Evolutionary conservation across 1,139 yeast species (phyloP), one percentile per base, ranked within the genome.

Genomic region (Kodamaea arcana): DNA sequence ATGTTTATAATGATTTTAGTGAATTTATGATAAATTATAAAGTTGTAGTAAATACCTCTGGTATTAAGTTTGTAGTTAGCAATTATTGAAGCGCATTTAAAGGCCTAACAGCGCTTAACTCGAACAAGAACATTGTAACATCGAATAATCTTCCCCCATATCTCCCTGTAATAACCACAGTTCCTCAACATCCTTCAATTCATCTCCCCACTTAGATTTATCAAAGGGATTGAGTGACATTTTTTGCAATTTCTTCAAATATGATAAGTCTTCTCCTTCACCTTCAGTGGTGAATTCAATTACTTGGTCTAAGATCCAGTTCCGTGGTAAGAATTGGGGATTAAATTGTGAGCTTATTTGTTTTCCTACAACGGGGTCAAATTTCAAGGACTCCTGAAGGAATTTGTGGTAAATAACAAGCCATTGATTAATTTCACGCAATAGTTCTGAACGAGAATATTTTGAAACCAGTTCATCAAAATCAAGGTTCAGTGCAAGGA

Each of bases 251-350:
- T 82, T 82, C 24, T 71, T 52, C 39, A 83, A 60, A 34, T 69
- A 60, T 39, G 51, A 42, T 24, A 65, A 45, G 43, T 69, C 71
- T 21, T 55, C 49, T 3, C 63, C 66, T n/a, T 55, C 49, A 15
- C 62, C 54, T 8, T 63, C 66, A 32, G 62, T 58, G 0, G 76
- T 67, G 33, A 62, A 60, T 22, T 72, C 67, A 35, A 86, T 82
- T 0, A 87, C 96, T 42, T 88, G 92, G 38, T 87, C 90, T 36
- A 92, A 64, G 34, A 90, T 79, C 92, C 95, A 87, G 45, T 81
- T 84, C 41, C 92, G 72, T 12, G 96, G 94, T 12, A 85, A 70
- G 51, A 92, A 90, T 26, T 75, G 52, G 3, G 98, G 98, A 51
- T 92, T 92, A 35, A 62, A 68, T 2, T 46, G 36, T 11, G 60